Evolutionary conservation across 2,329 filamentous ascomycete species (phyloP).

Genomic region (Penicillium sp.): DNA sequence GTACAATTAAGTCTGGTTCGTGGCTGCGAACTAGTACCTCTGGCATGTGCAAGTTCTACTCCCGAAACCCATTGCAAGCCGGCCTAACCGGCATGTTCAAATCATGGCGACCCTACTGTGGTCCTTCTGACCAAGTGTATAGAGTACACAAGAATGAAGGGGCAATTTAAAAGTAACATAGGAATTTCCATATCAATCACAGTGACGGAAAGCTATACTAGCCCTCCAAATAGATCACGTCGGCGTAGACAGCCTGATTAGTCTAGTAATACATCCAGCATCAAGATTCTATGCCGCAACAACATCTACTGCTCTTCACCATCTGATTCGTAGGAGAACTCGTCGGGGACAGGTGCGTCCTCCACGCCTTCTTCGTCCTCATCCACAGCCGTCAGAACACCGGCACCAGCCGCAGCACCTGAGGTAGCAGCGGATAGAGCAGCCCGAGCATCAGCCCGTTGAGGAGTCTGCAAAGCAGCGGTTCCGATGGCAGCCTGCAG

Average conservation of each 20-base stretch:
- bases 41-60: not conserved
- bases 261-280: constrained; percentile 38
- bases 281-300: constrained; percentile 15
- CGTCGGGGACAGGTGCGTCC: constrained; percentile 46
- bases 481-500: constrained; percentile 39
- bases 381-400: constrained; percentile 80
- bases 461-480: constrained; percentile 32
- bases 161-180: constrained; percentile 5
- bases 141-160: not conserved
- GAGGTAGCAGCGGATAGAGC: constrained; percentile 22
- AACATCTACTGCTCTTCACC: constrained; percentile 30
- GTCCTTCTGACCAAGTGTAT: not conserved
- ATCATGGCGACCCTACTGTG: not conserved
- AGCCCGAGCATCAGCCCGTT: constrained; percentile 26
- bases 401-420: constrained; percentile 68
- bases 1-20: not conserved
- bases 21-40: not conserved
- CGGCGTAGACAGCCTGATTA: constrained; percentile 27
- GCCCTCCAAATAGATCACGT: constrained; percentile 23
- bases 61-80: not conserved
- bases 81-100: not conserved
- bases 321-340: constrained; percentile 48
- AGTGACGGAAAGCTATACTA: constrained; percentile 8
- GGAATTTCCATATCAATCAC: constrained; percentile 21
- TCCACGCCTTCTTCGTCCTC: constrained; percentile 57